Evolutionary conservation across 306 rosid genomes (phyloP).

Genomic region (Cucumis hystrix): DNA sequence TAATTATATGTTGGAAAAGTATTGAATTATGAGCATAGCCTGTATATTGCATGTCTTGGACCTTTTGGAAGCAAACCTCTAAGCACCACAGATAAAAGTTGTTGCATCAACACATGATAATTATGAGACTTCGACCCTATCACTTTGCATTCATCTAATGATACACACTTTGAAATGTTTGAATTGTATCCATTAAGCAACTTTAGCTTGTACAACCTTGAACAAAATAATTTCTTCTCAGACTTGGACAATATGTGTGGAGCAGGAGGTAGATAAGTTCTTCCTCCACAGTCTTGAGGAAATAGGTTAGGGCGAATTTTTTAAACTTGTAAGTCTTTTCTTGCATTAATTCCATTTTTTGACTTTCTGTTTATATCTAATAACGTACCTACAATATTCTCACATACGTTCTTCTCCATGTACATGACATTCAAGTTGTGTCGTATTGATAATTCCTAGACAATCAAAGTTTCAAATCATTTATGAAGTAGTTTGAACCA

Average conservation of each 20-base stretch:
- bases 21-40: background rate
- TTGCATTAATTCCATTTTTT: background rate
- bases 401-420: background rate
- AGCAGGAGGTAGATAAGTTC: background rate
- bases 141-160: background rate
- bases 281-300: background rate
- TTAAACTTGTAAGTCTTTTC: background rate
- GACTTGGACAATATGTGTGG: background rate
- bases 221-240: background rate
- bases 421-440: background rate
- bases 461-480: no score
- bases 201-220: no score
- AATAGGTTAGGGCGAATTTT: background rate
- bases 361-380: background rate
- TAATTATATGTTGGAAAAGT: background rate
- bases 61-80: background rate
- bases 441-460: no score
- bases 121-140: background rate
- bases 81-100: background rate
- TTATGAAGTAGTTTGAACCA: no score
- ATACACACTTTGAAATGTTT: background rate
- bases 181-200: no score
- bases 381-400: background rate
- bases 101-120: background rate
- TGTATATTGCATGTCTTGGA: background rate